These are phyloP conservation scores for Backusella sp. DNA, from an alignment of 192 early-diverging fungal species.

Conservation along the genomic window DNA sequence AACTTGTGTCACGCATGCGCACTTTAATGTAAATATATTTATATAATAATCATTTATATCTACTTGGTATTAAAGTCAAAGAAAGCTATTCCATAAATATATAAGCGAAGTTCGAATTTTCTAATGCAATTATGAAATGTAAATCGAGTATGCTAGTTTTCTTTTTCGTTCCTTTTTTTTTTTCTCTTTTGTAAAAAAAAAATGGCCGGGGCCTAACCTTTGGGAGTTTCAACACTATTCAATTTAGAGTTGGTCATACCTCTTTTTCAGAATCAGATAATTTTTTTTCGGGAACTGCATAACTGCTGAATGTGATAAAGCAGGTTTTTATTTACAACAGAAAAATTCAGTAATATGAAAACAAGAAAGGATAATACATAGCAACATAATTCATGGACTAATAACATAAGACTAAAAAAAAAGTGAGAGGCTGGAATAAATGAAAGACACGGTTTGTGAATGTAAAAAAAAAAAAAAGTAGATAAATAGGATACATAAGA, in stretches of 20 bases:
- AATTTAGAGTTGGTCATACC: not conserved
- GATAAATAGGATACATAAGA: conserved; percentile 8
- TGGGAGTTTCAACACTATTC: conserved; percentile 5
- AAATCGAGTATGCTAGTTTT: not conserved
- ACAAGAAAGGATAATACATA: not conserved
- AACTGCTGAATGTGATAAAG: not conserved
- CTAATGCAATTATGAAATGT: not conserved
- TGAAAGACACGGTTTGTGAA: conserved; percentile 14
- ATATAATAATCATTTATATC: not conserved
- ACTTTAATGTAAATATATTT: not conserved
- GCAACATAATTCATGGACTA: not conserved
- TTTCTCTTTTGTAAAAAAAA: not conserved
- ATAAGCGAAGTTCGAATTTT: not conserved
- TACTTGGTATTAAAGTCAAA: not conserved
- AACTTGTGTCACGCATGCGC: conserved; percentile 1
- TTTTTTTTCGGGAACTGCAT: not conserved
- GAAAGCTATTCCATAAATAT: not conserved
- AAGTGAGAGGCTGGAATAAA: not conserved
- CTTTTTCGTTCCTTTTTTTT: not conserved
- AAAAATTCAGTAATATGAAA: not conserved
- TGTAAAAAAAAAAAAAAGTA: conserved; percentile 3
- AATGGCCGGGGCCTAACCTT: not conserved
- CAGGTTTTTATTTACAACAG: conserved; percentile 4
- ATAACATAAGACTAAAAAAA: not conserved
- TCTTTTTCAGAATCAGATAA: not conserved